These are phyloP conservation scores for Microbotryomycetes sp. DNA, from an alignment of 1,284 basidiomycete species.

Conservation along the genomic window DNA sequence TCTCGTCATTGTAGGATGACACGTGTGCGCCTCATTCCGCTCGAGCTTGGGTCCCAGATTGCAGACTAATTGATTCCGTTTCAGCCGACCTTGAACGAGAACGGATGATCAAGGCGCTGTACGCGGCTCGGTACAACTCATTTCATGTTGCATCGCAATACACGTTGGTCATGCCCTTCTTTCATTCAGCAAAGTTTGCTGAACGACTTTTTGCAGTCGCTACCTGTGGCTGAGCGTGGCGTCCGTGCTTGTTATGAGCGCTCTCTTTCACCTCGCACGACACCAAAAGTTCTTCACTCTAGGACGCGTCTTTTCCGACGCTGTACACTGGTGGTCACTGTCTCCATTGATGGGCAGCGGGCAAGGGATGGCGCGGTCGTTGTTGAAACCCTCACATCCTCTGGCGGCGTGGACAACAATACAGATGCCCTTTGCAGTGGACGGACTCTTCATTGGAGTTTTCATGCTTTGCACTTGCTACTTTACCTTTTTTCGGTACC, in stretches of 20 bases:
- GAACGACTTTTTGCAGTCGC: too few species aligned
- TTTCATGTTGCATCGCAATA: neutral
- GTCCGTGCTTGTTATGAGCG: too few species aligned
- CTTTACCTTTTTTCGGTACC: neutral
- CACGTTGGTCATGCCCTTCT: too few species aligned
- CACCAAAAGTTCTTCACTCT: too few species aligned
- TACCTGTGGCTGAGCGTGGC: too few species aligned
- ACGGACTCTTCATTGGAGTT: neutral
- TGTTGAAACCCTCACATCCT: neutral
- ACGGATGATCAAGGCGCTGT: neutral
- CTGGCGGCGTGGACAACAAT: slow-evolving; percentile 1
- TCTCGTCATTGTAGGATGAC: neutral
- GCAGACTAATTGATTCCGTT: neutral
- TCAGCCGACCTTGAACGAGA: neutral
- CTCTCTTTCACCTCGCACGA: too few species aligned
- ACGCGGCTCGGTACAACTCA: neutral
- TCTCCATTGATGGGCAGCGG: neutral
- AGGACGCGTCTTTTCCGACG: too few species aligned
- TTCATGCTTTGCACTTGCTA: neutral
- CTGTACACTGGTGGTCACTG: neutral
- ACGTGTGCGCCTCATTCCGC: neutral
- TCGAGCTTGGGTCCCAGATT: neutral
- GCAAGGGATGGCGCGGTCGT: neutral
- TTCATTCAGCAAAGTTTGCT: too few species aligned
- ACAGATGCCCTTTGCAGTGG: slow-evolving; percentile 1